phyloP scores from a whole-genome alignment of 306 rosid genomes.

The Lithocarpus polystachyus region DNA sequence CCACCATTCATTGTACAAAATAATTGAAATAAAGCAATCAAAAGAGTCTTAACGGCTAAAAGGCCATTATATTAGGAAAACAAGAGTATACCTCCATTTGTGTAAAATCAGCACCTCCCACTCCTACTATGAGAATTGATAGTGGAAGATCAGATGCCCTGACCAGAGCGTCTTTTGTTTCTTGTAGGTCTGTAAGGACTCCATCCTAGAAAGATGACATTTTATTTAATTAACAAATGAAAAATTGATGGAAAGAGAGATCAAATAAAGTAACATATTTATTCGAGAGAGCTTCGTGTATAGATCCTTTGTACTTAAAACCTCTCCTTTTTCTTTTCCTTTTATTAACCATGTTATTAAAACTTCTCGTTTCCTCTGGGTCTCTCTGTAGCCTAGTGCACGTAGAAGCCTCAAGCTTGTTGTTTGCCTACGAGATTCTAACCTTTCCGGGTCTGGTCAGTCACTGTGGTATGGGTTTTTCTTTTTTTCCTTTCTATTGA shows the following conservation, averaged over 20 bases:
- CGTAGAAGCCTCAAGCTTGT: no score
- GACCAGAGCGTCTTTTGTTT: constrained; percentile 72
- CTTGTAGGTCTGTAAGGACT: constrained; percentile 79
- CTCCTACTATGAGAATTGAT: constrained; percentile 86
- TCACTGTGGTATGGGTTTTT: no score
- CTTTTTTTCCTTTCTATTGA: no score
- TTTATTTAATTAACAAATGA: background rate
- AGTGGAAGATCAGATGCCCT: constrained; percentile 87
- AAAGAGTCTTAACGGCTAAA: background rate
- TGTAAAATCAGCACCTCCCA: constrained; percentile 71
- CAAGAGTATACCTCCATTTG: constrained; percentile 66
- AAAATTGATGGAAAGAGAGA: background rate
- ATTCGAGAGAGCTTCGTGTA: background rate
- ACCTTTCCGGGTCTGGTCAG: no score
- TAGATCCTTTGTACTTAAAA: no score
- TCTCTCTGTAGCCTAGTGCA: no score
- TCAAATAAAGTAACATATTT: background rate
- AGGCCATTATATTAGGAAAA: background rate
- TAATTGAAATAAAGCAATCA: background rate
- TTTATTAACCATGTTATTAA: no score
- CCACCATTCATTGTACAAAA: background rate
- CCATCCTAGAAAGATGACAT: constrained; percentile 57
- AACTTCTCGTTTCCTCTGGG: no score
- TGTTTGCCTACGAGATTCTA: no score
- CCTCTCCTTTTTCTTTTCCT: no score